Conservation (phyloP, 2,329 filamentous ascomycete species). For the Neonectria sp. region DNA sequence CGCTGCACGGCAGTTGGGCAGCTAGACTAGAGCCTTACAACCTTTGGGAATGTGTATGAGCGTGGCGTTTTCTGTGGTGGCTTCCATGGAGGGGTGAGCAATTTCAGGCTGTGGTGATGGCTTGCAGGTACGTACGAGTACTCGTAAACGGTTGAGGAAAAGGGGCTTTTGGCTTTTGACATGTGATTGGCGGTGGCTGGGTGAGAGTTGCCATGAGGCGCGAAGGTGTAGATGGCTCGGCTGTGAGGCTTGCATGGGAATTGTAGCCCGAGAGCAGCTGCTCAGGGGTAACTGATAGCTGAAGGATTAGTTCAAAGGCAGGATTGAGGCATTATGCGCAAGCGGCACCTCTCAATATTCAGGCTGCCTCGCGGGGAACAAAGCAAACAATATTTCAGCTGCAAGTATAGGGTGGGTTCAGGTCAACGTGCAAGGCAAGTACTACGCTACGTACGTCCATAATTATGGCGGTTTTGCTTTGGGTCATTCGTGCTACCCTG, state of each 20-base stretch:
- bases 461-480: background rate
- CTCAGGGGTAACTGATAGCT: background rate
- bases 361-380: background rate
- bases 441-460: background rate
- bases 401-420: background rate
- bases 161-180: slow-evolving; percentile 1
- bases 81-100: background rate
- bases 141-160: slow-evolving; percentile 1
- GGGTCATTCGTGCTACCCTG: background rate
- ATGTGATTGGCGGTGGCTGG: slow-evolving; percentile 17
- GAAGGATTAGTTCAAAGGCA: background rate
- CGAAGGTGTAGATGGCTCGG: background rate
- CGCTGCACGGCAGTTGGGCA: slow-evolving; percentile 30
- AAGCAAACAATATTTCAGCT: background rate
- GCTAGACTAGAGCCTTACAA: slow-evolving; percentile 11
- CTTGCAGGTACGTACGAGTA: background rate
- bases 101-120: background rate
- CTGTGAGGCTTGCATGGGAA: background rate
- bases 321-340: background rate
- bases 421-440: background rate
- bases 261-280: background rate
- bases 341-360: no score
- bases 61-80: slow-evolving; percentile 16
- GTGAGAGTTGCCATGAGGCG: background rate
- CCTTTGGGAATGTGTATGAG: slow-evolving; percentile 5